phyloP scores from a whole-genome alignment of 306 rosid species.

The Cajanus cajan region DNA sequence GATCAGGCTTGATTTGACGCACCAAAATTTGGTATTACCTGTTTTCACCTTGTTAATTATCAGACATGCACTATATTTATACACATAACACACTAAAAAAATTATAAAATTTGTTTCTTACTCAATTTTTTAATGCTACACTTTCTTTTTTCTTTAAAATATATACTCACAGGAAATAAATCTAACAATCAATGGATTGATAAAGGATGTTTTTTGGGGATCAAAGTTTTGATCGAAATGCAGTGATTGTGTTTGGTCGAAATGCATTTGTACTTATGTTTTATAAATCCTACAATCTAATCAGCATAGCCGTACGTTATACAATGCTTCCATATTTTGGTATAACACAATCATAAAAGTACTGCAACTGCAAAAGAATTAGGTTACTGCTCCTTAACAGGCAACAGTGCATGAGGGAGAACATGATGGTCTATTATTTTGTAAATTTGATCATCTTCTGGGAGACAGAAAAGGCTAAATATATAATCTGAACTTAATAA shows the following conservation, averaged over 20 bases:
- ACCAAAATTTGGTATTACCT: too few species aligned
- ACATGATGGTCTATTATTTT: background rate
- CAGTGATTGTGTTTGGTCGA: background rate
- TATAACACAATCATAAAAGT: background rate
- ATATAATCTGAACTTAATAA: background rate
- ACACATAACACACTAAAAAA: too few species aligned
- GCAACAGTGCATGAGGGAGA: background rate
- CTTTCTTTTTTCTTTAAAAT: background rate
- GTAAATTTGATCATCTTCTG: background rate
- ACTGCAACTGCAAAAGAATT: background rate
- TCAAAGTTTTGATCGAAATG: background rate
- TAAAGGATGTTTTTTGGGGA: background rate
- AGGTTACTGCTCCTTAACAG: background rate
- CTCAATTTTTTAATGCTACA: background rate
- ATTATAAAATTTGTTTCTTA: too few species aligned
- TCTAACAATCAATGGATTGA: background rate
- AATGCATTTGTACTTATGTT: background rate
- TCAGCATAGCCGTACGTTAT: background rate
- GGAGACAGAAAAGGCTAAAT: background rate
- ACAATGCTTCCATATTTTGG: background rate
- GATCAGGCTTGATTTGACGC: too few species aligned
- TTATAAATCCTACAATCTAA: background rate
- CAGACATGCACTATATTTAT: too few species aligned
- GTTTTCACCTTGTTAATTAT: too few species aligned
- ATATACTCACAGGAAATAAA: too few species aligned